Conservation (phyloP, 441 rosid species). For the Populus hybrid region DNA sequence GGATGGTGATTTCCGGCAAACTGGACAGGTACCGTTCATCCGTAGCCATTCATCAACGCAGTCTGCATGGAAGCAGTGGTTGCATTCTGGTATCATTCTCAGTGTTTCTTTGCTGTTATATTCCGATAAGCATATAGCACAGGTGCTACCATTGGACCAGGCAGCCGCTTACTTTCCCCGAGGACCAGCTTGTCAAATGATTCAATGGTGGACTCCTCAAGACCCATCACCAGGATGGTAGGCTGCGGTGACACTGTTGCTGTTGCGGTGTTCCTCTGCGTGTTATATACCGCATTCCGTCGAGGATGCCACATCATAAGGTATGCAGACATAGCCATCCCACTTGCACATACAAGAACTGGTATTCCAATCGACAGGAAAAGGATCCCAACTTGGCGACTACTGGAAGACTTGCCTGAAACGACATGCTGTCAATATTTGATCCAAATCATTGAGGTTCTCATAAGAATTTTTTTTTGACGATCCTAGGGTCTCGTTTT, state of each 20-base stretch:
- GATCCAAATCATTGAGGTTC: not conserved
- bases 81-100: conserved; percentile 70
- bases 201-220: conserved; percentile 63
- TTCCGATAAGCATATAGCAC: conserved; percentile 75
- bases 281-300: not conserved
- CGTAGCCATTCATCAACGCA: conserved; percentile 81
- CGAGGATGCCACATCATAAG: conserved; percentile 11
- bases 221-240: conserved; percentile 26
- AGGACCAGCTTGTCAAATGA: conserved; percentile 61
- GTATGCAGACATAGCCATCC: conserved; percentile 35
- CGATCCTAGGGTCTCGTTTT: no score
- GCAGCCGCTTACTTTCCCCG: conserved; percentile 67
- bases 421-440: conserved; percentile 12
- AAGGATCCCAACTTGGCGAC: conserved; percentile 39
- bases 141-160: conserved; percentile 51
- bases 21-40: conserved; percentile 56
- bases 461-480: not conserved
- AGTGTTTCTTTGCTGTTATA: conserved; percentile 56
- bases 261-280: not conserved
- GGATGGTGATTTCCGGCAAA: conserved; percentile 63
- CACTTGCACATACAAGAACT: conserved; percentile 27
- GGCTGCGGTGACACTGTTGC: conserved; percentile 35
- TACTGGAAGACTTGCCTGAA: conserved; percentile 40
- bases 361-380: conserved; percentile 49
- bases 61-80: conserved; percentile 71